Conservation (phyloP, 2,329 filamentous ascomycete species). For the Aureobasidium leucospermi region DNA sequence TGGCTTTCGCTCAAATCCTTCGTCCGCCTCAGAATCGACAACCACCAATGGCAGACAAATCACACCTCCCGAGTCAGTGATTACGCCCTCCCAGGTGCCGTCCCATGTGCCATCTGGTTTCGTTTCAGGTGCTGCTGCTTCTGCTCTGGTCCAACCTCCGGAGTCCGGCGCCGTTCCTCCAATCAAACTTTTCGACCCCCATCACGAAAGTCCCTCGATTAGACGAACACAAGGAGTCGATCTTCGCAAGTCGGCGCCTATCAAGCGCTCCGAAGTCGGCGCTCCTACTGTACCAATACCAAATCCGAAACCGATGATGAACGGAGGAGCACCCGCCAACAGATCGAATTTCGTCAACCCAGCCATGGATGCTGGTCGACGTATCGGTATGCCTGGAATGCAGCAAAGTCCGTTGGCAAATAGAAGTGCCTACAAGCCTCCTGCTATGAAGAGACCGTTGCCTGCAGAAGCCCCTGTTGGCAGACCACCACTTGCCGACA, state of each 20-base stretch:
- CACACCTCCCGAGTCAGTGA: constrained; percentile 9
- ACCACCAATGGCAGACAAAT: constrained; percentile 18
- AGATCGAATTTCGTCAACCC: constrained; percentile 42
- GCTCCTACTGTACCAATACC: constrained; percentile 4
- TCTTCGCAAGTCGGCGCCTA: constrained; percentile 66
- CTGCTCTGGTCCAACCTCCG: constrained; percentile 30
- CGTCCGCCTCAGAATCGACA: constrained; percentile 24
- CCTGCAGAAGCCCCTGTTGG: constrained; percentile 18
- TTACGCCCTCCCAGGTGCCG: constrained; percentile 18
- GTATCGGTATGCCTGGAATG: constrained; percentile 43
- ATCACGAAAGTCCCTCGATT: constrained; percentile 62
- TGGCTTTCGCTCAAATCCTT: constrained; percentile 24
- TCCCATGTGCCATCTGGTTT: constrained; percentile 36
- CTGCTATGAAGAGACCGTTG: constrained; percentile 30
- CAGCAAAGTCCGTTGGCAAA: constrained; percentile 38
- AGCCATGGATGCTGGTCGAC: constrained; percentile 37
- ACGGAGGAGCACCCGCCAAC: not conserved
- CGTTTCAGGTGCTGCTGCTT: constrained; percentile 38
- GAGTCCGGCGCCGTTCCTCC: constrained; percentile 23
- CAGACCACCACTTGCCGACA: constrained; percentile 35
- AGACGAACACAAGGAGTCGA: constrained; percentile 84
- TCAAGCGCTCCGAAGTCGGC: constrained; percentile 44
- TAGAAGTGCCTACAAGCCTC: constrained; percentile 39
- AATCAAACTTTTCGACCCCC: constrained; percentile 39
- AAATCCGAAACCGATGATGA: not conserved